phyloP scores from a whole-genome alignment of 2,329 filamentous ascomycete genomes.

The Rhinocladiella similis region DNA sequence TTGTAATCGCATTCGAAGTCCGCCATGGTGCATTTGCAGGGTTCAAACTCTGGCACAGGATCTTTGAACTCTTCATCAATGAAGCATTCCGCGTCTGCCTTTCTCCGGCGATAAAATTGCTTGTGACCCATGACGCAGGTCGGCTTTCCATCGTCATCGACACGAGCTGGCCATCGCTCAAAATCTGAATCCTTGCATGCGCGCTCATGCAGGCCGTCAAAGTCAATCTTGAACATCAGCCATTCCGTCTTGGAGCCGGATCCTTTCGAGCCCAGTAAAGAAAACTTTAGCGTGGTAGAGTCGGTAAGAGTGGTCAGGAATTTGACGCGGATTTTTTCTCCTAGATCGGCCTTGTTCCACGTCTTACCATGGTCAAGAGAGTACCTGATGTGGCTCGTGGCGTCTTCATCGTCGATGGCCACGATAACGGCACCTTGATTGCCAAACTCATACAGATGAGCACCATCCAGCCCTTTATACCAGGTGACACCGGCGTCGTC shows the following conservation, averaged over 20 bases:
- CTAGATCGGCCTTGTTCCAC: slow-evolving; percentile 73
- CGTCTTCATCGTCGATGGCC: slow-evolving; percentile 69
- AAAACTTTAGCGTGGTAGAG: slow-evolving; percentile 87
- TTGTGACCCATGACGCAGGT: slow-evolving; percentile 96
- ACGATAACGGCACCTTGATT: slow-evolving; percentile 88
- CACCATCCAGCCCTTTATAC: slow-evolving; percentile 69
- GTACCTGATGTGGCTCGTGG: slow-evolving; percentile 68
- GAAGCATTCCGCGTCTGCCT: slow-evolving; percentile 86
- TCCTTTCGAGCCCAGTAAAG: slow-evolving; percentile 67
- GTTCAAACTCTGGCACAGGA: slow-evolving; percentile 65
- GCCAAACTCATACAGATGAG: slow-evolving; percentile 95
- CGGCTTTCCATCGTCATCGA: slow-evolving; percentile 75
- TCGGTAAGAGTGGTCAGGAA: slow-evolving; percentile 86
- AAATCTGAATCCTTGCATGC: slow-evolving; percentile 77
- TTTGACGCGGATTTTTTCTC: slow-evolving; percentile 66
- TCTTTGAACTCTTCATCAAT: slow-evolving; percentile 83
- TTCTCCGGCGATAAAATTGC: slow-evolving; percentile 81
- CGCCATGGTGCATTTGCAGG: slow-evolving; percentile 76
- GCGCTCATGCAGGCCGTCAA: slow-evolving; percentile 74
- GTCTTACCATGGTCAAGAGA: slow-evolving; percentile 86
- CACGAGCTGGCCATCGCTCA: slow-evolving; percentile 83
- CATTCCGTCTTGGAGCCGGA: slow-evolving; percentile 55
- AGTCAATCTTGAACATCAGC: slow-evolving; percentile 76
- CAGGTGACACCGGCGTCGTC: slow-evolving; percentile 88
- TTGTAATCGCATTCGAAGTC: slow-evolving; percentile 99